Evolutionary conservation across 495 filamentous ascomycete genomes (phyloP), one percentile per base, ranked within the genome.

Genomic region (Melanomma pulvis-pyrius): DNA sequence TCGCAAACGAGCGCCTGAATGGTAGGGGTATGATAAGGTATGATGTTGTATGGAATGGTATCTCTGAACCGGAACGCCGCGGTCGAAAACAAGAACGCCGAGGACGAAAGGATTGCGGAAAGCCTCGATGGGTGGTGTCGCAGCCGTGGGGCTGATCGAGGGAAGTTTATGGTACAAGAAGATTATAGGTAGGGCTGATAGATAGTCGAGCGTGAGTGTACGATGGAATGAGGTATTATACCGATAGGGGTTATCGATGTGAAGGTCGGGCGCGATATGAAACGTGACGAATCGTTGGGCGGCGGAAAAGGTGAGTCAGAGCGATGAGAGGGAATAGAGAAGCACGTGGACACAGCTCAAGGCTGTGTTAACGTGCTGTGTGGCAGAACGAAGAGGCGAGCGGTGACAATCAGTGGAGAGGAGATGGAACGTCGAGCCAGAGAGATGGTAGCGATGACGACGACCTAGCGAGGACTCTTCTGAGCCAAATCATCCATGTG

Each of bases 401-500:
- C 25, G 17, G 47, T 30, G 8, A 15, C 4, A 4, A 34, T 4
- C 30, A 34, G 39, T 13, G 19, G 61, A 44, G 72, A 75, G 71
- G 39, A 65, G 72, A 65, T 70, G 70, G 72, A 59, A 67, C 66
- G 30, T 55, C n/a, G 25, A 47, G 36, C 59, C 24, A 13, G 72
- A 74, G 41, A 64, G 72, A 65, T 68, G 70, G 71, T 60, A 66
- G 70, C 67, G 69, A 53, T 53, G 39, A 11, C 17, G 22, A 44
- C 11, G 30, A 50, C 36, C 61, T 69, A 65, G 17, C 49, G 67
- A 53, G 60, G 67, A 22, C 59, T 30, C 53, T 68, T 68, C 17
- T 24, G 28, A 29, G 60, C 19, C 48, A 69, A 44, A 25, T 69
- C 67, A 28, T 69, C 61, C 30, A 96, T 91, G 77, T 96, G 91